A percentile compares a stretch with the other conserved stretches of the same genome.
Evolutionary conservation across 805 yeast genomes (phyloP).

Genomic region (Myxozyma neglecta): DNA sequence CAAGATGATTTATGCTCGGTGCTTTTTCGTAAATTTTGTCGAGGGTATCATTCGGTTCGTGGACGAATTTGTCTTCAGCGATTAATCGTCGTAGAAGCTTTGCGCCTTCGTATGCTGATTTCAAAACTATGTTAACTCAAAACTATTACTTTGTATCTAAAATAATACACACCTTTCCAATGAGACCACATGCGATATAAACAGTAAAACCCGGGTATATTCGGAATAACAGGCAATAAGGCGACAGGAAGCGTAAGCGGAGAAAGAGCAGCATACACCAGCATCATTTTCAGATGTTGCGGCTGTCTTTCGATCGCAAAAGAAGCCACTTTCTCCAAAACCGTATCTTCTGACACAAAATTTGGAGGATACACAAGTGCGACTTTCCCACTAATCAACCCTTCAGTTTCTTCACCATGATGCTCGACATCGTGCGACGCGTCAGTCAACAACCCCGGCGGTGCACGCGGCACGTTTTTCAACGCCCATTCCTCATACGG

Average conservation of each 20-base stretch:
- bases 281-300: slow-evolving; percentile 57
- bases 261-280: slow-evolving; percentile 56
- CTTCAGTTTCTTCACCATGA: slow-evolving; percentile 45
- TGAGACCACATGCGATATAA: slow-evolving; percentile 82
- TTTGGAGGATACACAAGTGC: slow-evolving; percentile 34
- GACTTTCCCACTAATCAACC: slow-evolving; percentile 16
- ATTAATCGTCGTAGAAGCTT: slow-evolving; percentile 61
- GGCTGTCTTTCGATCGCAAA: slow-evolving; percentile 49
- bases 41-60: slow-evolving; percentile 34
- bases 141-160: neutral
- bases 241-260: slow-evolving; percentile 83
- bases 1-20: neutral
- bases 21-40: slow-evolving; percentile 10
- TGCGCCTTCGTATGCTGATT: slow-evolving; percentile 65
- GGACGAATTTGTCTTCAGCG: slow-evolving; percentile 45
- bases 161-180: slow-evolving; percentile 46
- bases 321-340: slow-evolving; percentile 44
- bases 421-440: no score
- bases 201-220: slow-evolving; percentile 81
- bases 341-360: slow-evolving; percentile 42
- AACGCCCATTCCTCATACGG: slow-evolving; percentile 82
- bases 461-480: slow-evolving; percentile 68
- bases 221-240: slow-evolving; percentile 81
- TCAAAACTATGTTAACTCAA: neutral
- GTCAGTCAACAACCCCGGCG: slow-evolving; percentile 14